phyloP scores from a whole-genome alignment of 768 basidiomycete genomes.

The Xerocomus spinulosus region DNA sequence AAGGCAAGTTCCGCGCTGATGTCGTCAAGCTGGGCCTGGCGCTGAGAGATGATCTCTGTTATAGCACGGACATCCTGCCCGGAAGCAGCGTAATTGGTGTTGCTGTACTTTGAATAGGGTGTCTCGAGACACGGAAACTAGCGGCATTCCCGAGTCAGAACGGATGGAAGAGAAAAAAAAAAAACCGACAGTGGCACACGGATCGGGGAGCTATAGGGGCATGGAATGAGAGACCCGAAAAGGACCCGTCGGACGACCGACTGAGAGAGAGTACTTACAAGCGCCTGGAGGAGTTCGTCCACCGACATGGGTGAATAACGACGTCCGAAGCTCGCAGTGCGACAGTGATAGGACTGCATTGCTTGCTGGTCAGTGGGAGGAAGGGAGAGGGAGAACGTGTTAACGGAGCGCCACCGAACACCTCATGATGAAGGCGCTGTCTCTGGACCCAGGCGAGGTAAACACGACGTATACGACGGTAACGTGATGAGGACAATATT shows the following conservation, averaged over 20 bases:
- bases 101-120: conserved; percentile 11
- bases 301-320: conserved; percentile 10
- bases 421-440: background rate
- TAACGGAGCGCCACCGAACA: background rate
- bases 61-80: conserved; percentile 10
- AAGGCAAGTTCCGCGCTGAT: conserved; percentile 9
- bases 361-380: background rate
- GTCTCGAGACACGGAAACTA: conserved; percentile 18
- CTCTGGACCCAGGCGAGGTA: background rate
- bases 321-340: background rate
- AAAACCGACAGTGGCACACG: conserved; percentile 7
- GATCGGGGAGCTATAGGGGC: conserved; percentile 16
- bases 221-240: background rate
- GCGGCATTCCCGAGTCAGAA: background rate
- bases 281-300: conserved; percentile 9
- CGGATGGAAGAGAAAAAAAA: background rate
- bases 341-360: conserved; percentile 11
- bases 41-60: conserved; percentile 11
- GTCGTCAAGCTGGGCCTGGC: conserved; percentile 13
- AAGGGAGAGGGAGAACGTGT: background rate
- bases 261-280: conserved; percentile 4
- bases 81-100: conserved; percentile 14
- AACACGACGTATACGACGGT: conserved; percentile 1
- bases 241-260: background rate
- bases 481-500: background rate